Percentiles rank a stretch among this genome's conserved stretches.
Conservation (phyloP, 2,329 filamentous ascomycete genomes). For the Clonostachys sp. region DNA sequence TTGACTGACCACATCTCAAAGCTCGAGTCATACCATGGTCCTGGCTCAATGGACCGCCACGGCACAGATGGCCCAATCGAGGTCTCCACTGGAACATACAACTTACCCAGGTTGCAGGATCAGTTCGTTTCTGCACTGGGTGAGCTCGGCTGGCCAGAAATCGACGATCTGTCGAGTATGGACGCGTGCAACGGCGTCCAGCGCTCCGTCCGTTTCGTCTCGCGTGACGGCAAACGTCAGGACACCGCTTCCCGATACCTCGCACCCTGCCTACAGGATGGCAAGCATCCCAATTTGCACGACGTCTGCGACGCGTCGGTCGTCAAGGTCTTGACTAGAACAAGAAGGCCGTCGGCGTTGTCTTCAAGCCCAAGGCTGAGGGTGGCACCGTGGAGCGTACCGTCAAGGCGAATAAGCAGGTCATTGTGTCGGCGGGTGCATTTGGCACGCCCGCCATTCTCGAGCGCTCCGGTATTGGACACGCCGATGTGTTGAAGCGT, state of each 20-base stretch:
- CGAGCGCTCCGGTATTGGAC: conserved; percentile 46
- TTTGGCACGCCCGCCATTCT: conserved; percentile 40
- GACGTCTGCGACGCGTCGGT: conserved; percentile 54
- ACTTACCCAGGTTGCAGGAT: conserved; percentile 26
- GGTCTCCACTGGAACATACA: conserved; percentile 39
- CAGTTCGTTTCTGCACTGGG: conserved; percentile 39
- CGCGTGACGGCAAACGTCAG: conserved; percentile 45
- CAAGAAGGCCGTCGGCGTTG: neutral
- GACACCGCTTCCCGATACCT: conserved; percentile 50
- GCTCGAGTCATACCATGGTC: conserved; percentile 43
- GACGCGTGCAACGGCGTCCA: conserved; percentile 27
- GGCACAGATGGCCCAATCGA: conserved; percentile 42
- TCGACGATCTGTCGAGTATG: conserved; percentile 43
- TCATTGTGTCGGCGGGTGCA: conserved; percentile 34
- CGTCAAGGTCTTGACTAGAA: conserved; percentile 31
- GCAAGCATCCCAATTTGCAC: conserved; percentile 51
- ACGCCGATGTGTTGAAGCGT: conserved; percentile 15
- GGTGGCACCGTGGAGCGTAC: neutral
- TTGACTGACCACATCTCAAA: conserved; percentile 5
- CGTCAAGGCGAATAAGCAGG: conserved; percentile 37
- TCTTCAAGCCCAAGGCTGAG: neutral
- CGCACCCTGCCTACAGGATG: conserved; percentile 18
- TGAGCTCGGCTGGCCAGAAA: conserved; percentile 37
- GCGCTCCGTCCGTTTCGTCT: conserved; percentile 16
- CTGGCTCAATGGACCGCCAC: conserved; percentile 32